Conservation (phyloP, 352 stramenopile genomes). For the Pythium diclinum region DNA sequence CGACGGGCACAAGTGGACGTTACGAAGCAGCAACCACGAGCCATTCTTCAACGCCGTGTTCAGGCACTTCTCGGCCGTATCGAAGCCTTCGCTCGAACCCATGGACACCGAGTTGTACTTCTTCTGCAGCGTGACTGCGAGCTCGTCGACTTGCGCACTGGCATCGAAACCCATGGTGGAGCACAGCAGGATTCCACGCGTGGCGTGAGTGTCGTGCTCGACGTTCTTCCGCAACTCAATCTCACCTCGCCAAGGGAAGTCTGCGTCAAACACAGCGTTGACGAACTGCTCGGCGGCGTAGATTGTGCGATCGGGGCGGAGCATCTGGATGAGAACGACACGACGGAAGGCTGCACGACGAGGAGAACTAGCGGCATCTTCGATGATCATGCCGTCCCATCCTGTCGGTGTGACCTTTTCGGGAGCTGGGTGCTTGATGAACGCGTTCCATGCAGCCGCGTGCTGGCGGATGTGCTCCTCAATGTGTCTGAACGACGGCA, state of each 20-base stretch:
- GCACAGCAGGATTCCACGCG: constrained; percentile 94
- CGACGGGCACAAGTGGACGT: constrained; percentile 98
- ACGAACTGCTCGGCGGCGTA: constrained; percentile 80
- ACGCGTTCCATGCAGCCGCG: constrained; percentile 64
- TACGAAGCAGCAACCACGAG: constrained; percentile 98
- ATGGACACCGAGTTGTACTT: constrained; percentile 98
- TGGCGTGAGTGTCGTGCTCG: constrained; percentile 88
- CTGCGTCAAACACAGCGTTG: constrained; percentile 78
- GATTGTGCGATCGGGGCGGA: constrained; percentile 89
- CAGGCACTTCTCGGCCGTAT: constrained; percentile 93
- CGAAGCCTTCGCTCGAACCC: constrained; percentile 96
- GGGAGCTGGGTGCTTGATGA: constrained; percentile 71
- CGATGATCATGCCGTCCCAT: constrained; percentile 52
- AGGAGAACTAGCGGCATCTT: constrained; percentile 31
- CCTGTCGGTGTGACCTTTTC: constrained; percentile 67
- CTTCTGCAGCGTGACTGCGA: constrained; percentile 89
- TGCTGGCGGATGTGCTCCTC: constrained; percentile 66
- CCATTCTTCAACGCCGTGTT: constrained; percentile 94
- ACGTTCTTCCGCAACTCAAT: constrained; percentile 94
- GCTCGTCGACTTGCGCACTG: constrained; percentile 94
- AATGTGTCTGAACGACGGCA: constrained; percentile 81
- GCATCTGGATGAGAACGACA: constrained; percentile 77
- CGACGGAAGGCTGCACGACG: constrained; percentile 74
- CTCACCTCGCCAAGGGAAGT: constrained; percentile 94
- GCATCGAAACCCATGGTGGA: constrained; percentile 98